Evolutionary conservation across 179 eudicot genomes (phyloP).

Genomic region (Carnegiea gigantea): DNA sequence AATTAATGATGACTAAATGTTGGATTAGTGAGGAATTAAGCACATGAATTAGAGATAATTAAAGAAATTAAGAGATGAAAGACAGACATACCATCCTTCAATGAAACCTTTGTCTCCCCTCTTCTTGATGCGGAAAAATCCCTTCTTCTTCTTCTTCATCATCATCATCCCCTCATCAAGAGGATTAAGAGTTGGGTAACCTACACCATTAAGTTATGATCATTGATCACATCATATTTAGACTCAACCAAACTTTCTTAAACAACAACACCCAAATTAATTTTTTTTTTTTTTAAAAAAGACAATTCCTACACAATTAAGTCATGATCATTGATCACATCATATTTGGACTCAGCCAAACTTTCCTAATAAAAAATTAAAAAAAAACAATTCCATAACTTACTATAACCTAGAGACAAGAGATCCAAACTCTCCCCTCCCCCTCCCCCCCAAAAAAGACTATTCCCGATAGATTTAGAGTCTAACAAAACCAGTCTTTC

Average conservation of each 20-base stretch:
- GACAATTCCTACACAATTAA: no score
- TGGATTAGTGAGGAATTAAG: not conserved
- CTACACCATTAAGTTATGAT: slow-evolving; percentile 21
- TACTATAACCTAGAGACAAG: no score
- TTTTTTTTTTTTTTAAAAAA: no score
- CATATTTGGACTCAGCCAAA: no score
- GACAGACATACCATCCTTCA: slow-evolving; percentile 56
- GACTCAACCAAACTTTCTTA: not conserved
- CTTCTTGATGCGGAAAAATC: slow-evolving; percentile 34
- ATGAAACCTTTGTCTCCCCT: slow-evolving; percentile 64
- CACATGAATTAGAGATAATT: not conserved
- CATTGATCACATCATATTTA: no score
- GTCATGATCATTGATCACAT: not conserved
- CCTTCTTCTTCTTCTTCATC: slow-evolving; percentile 33
- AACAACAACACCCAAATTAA: no score
- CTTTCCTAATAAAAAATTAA: no score
- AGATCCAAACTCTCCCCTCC: no score
- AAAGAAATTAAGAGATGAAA: no score
- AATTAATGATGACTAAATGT: not conserved
- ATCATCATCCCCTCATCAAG: slow-evolving; percentile 34
- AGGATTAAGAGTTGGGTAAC: slow-evolving; percentile 50
- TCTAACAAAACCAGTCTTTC: not conserved
- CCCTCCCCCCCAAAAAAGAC: no score
- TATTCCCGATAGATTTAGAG: no score
- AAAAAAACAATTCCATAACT: not conserved